Evolutionary conservation across 306 rosid genomes (phyloP).

Genomic region (Elaeagnus macrophylla): DNA sequence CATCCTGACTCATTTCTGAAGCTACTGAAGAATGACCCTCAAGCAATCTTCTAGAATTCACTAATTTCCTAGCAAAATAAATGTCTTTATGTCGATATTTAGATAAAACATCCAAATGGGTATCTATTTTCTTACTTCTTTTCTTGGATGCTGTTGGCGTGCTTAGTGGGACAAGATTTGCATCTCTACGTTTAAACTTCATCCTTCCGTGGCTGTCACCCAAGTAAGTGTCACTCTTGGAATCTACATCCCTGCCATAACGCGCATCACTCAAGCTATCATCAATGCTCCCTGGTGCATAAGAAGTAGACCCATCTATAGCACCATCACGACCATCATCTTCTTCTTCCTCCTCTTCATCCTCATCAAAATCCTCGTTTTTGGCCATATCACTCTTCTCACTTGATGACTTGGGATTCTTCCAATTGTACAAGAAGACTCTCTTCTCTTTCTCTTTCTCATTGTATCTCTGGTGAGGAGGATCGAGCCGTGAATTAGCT

Average conservation of each 20-base stretch:
- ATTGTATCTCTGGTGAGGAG: constrained; percentile 12
- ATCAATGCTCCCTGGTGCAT: constrained; percentile 42
- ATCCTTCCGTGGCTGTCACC: constrained; percentile 41
- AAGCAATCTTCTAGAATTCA: constrained; percentile 31
- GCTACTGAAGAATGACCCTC: constrained; percentile 36
- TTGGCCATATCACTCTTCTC: constrained; percentile 28
- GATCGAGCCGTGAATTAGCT: constrained; percentile 15
- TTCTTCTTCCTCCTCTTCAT: constrained; percentile 28
- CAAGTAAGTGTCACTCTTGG: constrained; percentile 46
- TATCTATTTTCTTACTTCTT: constrained; percentile 37
- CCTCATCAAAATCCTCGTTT: constrained; percentile 16
- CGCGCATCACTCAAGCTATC: constrained; percentile 66
- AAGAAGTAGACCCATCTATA: constrained; percentile 37
- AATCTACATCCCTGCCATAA: constrained; percentile 35
- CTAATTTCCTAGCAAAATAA: constrained; percentile 29
- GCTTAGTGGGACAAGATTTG: constrained; percentile 36
- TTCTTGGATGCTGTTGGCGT: constrained; percentile 27
- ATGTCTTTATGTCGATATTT: constrained; percentile 36
- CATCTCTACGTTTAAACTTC: constrained; percentile 37
- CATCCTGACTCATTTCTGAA: constrained; percentile 32
- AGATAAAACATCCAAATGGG: constrained; percentile 38
- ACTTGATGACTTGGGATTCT: constrained; percentile 48
- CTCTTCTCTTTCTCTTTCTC: constrained; percentile 32
- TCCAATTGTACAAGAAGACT: constrained; percentile 82
- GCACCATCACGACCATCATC: constrained; percentile 26